phyloP scores from a whole-genome alignment of 2,329 filamentous ascomycete genomes.

The Hymenoscyphus infarciens region DNA sequence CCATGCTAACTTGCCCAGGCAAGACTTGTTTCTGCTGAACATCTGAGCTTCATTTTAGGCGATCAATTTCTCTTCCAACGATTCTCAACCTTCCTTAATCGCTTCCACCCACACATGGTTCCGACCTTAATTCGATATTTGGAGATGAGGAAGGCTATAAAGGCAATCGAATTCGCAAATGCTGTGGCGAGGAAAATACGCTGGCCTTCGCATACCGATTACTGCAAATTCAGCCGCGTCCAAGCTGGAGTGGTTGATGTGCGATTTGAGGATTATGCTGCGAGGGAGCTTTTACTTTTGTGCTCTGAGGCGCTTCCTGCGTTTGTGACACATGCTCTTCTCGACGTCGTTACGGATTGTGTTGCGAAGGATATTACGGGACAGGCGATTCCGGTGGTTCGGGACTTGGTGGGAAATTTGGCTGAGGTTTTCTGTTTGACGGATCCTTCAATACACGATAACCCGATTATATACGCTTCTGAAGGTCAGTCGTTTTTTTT shows the following conservation, averaged over 20 bases:
- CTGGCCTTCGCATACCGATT: constrained; percentile 28
- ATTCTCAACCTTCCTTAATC: constrained; percentile 26
- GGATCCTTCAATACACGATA: constrained; percentile 66
- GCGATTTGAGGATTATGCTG: constrained; percentile 27
- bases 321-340: constrained; percentile 64
- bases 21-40: constrained; percentile 10
- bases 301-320: constrained; percentile 62
- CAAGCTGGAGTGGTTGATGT: constrained; percentile 22
- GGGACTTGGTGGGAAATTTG: constrained; percentile 66
- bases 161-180: constrained; percentile 29
- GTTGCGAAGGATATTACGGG: constrained; percentile 66
- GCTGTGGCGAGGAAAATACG: constrained; percentile 24
- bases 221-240: constrained; percentile 24
- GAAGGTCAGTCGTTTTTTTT: constrained; percentile 48
- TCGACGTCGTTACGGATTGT: constrained; percentile 62
- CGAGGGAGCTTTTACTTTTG: constrained; percentile 22
- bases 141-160: constrained; percentile 27
- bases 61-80: constrained; percentile 20
- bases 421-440: constrained; percentile 74
- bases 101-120: constrained; percentile 21
- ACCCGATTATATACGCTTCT: constrained; percentile 72
- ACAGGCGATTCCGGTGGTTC: constrained; percentile 57
- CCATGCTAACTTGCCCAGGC: neutral
- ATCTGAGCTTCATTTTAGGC: constrained; percentile 20
- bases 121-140: constrained; percentile 25